Conservation (phyloP, 2,329 filamentous ascomycete genomes). For the Aspergillus versicolor region DNA sequence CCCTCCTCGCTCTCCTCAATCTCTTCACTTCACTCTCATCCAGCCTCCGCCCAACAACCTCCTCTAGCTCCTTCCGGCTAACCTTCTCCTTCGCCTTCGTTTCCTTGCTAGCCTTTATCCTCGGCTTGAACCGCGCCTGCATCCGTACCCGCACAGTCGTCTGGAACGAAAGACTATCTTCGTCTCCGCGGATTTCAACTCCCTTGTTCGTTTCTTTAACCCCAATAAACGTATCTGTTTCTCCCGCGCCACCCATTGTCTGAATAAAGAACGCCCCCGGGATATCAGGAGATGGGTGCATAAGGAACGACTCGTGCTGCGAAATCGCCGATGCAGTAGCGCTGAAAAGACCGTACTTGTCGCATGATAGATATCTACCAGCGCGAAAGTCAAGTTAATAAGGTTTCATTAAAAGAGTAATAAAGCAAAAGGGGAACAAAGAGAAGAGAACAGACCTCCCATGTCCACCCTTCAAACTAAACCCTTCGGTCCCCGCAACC, state of each 20-base stretch:
- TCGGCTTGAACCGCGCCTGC: constrained; percentile 92
- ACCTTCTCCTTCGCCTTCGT: constrained; percentile 84
- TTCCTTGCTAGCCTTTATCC: constrained; percentile 74
- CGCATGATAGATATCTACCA: constrained; percentile 77
- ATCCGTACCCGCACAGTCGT: constrained; percentile 81
- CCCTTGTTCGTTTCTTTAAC: constrained; percentile 53
- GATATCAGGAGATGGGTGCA: constrained; percentile 62
- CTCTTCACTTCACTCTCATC: constrained; percentile 83
- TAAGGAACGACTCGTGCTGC: constrained; percentile 75
- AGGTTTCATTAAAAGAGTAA: not conserved
- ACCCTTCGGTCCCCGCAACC: constrained; percentile 76
- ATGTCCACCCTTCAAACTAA: constrained; percentile 87
- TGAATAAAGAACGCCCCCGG: constrained; percentile 73
- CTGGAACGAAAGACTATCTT: constrained; percentile 63
- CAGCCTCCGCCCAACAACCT: constrained; percentile 70
- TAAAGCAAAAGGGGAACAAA: not conserved
- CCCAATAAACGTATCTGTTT: constrained; percentile 68
- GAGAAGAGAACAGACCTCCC: constrained; percentile 60
- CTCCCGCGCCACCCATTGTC: constrained; percentile 48
- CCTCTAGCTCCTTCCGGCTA: constrained; percentile 79
- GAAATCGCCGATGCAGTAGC: constrained; percentile 80
- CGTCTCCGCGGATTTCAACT: constrained; percentile 75
- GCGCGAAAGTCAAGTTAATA: not conserved
- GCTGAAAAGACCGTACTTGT: constrained; percentile 75
- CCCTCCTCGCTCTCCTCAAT: constrained; percentile 77